These are phyloP conservation scores for Amphibolis antarctica DNA, from an alignment of 106 monocot species.

Conservation along the genomic window DNA sequence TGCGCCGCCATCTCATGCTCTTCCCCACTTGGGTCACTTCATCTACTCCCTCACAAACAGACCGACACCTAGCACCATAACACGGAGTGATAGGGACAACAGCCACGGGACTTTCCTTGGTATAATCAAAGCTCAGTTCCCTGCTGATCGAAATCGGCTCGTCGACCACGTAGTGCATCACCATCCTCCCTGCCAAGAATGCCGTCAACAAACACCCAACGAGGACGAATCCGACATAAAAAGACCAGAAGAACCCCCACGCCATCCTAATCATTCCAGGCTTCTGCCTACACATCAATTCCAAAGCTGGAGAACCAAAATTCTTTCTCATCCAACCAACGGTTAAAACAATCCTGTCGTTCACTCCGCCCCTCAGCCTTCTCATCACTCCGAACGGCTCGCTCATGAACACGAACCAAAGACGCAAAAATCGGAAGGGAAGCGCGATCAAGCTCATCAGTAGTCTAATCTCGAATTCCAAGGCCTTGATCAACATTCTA, in stretches of 20 bases:
- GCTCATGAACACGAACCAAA: constrained; percentile 26
- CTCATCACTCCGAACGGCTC: constrained; percentile 49
- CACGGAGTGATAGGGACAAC: constrained; percentile 36
- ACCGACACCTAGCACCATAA: background rate
- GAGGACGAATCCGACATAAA: constrained; percentile 44
- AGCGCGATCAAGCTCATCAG: constrained; percentile 25
- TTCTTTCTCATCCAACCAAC: constrained; percentile 9
- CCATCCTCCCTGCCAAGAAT: constrained; percentile 35
- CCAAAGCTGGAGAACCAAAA: constrained; percentile 3
- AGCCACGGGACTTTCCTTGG: constrained; percentile 62
- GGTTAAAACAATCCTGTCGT: constrained; percentile 11
- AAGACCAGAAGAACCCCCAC: constrained; percentile 54
- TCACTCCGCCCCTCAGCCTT: constrained; percentile 2
- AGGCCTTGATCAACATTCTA: constrained; percentile 41
- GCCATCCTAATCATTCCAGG: constrained; percentile 23
- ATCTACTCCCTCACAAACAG: constrained; percentile 6
- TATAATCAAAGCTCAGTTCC: constrained; percentile 80
- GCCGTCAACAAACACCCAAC: constrained; percentile 35
- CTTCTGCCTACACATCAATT: constrained; percentile 9
- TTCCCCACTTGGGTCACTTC: constrained; percentile 3
- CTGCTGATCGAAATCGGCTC: constrained; percentile 45
- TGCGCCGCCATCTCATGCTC: background rate
- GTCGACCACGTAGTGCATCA: constrained; percentile 39
- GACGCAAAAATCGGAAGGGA: constrained; percentile 39
- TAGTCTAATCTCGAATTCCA: constrained; percentile 48